Base-by-base conservation (phyloP, 176 grass and related monocot species). In the Sorghum bicolor region DNA sequence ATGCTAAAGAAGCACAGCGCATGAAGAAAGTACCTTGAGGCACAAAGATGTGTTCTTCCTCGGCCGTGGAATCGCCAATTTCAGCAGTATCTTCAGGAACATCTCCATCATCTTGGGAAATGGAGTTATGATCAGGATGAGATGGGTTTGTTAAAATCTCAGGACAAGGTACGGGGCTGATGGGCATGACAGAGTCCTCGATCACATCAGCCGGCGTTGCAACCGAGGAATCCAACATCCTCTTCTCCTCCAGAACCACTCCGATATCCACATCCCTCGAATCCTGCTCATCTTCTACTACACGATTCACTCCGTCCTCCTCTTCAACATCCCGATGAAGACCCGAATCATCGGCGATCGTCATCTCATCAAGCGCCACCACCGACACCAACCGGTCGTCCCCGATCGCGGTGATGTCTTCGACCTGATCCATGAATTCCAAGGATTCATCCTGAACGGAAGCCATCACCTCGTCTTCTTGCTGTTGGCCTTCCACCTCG, bases 171-270 rank as follows among this genome's bases (percentile, higher is more conserved):
- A 38, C 8, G 47, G 79, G 33, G 66, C 24, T 82, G 66, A 30
- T 28, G 50, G 38, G 72, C 64, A 70, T 7, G 68, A 70, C 64
- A 29, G 50, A 87, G 79, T 87, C 37, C 60, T 79, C 30, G 28
- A 66, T 34, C 48, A 20, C 52, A 20, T 72, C 45, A 61, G 12
- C 11, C 10, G 17, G 67, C 45, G 60, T 52, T 12, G 84, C 67
- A 47, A 67, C 48, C 5, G 48, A 67, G 70, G 72, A 57, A 72
- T 82, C 72, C 53, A 89, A 30, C 67, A 88, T 82, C 77, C 74
- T 89, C 83, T 94, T 90, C 77, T 91, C 90, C 84, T 92, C 84
- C 70, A 86, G 75, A 78, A 85, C 68, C 48, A 77, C 83, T 85
- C 69, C 72, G 34, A 76, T 78, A 34, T 89, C 88, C 40, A 89